phyloP scores from a whole-genome alignment of 108 stramenopile species.

The Cyclotella choctawhatcheeana region DNA sequence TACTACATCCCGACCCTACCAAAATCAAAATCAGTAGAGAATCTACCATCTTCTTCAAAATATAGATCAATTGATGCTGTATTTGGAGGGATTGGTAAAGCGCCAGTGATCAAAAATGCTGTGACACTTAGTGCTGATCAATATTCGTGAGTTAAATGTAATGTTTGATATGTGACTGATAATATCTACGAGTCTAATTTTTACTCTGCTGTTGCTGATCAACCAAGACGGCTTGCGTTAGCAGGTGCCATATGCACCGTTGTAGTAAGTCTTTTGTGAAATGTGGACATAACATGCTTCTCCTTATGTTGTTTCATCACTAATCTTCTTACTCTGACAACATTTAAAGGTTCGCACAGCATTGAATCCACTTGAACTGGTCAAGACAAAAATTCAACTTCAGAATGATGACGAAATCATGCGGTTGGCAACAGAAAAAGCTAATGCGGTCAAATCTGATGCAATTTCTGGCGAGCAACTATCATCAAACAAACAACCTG shows the following conservation, averaged over 20 bases:
- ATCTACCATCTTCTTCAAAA: slow-evolving; percentile 43
- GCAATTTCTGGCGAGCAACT: background rate
- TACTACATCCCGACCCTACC: slow-evolving; percentile 70
- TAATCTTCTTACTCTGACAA: background rate
- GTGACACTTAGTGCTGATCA: slow-evolving; percentile 65
- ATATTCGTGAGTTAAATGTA: too few species aligned
- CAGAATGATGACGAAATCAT: slow-evolving; percentile 80
- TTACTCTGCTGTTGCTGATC: too few species aligned
- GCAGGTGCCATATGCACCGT: slow-evolving; percentile 88
- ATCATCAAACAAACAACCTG: slow-evolving; percentile 23
- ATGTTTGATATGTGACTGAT: too few species aligned
- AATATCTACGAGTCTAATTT: too few species aligned
- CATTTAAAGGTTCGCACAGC: slow-evolving; percentile 61
- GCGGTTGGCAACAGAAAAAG: slow-evolving; percentile 34
- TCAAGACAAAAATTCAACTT: slow-evolving; percentile 90
- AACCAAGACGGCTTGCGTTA: slow-evolving; percentile 72
- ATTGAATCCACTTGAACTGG: slow-evolving; percentile 85
- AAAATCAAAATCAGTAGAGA: slow-evolving; percentile 20
- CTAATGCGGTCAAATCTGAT: slow-evolving; percentile 11
- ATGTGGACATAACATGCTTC: background rate
- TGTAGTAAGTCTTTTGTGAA: slow-evolving; percentile 42
- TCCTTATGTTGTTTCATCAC: background rate
- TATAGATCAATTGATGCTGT: slow-evolving; percentile 82
- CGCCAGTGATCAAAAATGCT: slow-evolving; percentile 79
- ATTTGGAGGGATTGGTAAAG: slow-evolving; percentile 81